A percentile compares a stretch with the other conserved stretches of the same genome.
Conservation (phyloP, 495 filamentous ascomycete species). For the Annulohypoxylon bovei region DNA sequence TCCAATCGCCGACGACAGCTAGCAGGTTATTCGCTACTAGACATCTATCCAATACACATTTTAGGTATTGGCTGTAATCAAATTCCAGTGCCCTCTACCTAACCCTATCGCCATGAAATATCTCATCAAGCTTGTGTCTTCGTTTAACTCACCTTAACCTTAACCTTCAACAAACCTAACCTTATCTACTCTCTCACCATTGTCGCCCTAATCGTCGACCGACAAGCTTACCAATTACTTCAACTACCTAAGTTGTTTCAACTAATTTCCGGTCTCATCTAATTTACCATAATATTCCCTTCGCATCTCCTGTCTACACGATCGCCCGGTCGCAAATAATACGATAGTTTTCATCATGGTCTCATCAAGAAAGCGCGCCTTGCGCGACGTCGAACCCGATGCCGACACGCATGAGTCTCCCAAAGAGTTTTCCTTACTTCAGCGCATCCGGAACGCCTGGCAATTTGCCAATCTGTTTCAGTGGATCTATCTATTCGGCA, state of each 20-base stretch:
- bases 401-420: slow-evolving; percentile 51
- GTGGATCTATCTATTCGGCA: slow-evolving; percentile 89
- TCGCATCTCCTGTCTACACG: slow-evolving; percentile 7
- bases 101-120: slow-evolving; percentile 36
- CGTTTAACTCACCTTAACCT: slow-evolving; percentile 35
- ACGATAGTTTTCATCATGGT: slow-evolving; percentile 55
- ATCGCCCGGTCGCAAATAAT: background rate
- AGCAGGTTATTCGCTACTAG: background rate
- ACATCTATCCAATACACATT: slow-evolving; percentile 13
- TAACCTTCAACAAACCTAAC: slow-evolving; percentile 11
- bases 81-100: slow-evolving; percentile 1
- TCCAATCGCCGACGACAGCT: slow-evolving; percentile 3
- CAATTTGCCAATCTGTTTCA: slow-evolving; percentile 95
- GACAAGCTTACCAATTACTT: background rate
- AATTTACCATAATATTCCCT: background rate
- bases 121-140: slow-evolving; percentile 22
- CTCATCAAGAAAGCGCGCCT: slow-evolving; percentile 72
- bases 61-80: slow-evolving; percentile 15
- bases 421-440: slow-evolving; percentile 65
- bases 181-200: slow-evolving; percentile 13
- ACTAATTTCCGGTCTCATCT: background rate
- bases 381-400: slow-evolving; percentile 71
- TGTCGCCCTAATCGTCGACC: background rate
- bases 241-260: slow-evolving; percentile 3
- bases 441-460: slow-evolving; percentile 86